Percentiles rank a stretch among this genome's conserved stretches.
Conservation (phyloP, 2,329 filamentous ascomycete genomes). For the Fulvia fulva region DNA sequence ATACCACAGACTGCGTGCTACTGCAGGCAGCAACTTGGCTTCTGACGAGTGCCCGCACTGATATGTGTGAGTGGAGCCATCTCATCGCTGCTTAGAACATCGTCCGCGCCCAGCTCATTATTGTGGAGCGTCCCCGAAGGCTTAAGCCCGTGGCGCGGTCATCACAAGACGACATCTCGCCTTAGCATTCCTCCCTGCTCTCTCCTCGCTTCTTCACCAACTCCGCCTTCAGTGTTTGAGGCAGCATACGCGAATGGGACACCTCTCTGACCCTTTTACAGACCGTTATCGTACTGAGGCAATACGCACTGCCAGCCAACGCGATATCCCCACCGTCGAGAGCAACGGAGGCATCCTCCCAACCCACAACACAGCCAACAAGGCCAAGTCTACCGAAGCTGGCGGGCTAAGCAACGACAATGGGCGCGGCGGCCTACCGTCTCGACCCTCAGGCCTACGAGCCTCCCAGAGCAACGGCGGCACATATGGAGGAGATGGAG, state of each 20-base stretch:
- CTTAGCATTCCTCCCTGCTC: slow-evolving; percentile 1
- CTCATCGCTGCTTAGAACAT: neutral
- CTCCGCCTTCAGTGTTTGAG: slow-evolving; percentile 5
- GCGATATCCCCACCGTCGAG: slow-evolving; percentile 19
- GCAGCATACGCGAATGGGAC: slow-evolving; percentile 48
- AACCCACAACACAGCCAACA: slow-evolving; percentile 23
- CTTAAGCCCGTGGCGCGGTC: neutral
- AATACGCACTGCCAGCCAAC: slow-evolving; percentile 36
- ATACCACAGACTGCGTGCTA: neutral
- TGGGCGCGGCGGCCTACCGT: slow-evolving; percentile 25
- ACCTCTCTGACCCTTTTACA: slow-evolving; percentile 50
- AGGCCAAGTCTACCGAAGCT: slow-evolving; percentile 26
- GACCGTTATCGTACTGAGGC: slow-evolving; percentile 51
- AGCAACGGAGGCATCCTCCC: slow-evolving; percentile 32
- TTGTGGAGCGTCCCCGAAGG: neutral
- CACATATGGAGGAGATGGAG: slow-evolving; percentile 24
- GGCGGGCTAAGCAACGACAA: slow-evolving; percentile 30
- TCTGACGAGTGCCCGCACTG: neutral
- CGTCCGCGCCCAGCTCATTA: neutral
- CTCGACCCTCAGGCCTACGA: slow-evolving; percentile 20
- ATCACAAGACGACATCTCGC: neutral
- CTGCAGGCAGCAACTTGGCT: neutral
- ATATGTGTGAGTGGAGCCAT: neutral
- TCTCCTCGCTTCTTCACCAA: neutral
- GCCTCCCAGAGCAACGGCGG: slow-evolving; percentile 2